phyloP scores from a whole-genome alignment of 2,329 filamentous ascomycete species.

The Trichoderma guizhouense region DNA sequence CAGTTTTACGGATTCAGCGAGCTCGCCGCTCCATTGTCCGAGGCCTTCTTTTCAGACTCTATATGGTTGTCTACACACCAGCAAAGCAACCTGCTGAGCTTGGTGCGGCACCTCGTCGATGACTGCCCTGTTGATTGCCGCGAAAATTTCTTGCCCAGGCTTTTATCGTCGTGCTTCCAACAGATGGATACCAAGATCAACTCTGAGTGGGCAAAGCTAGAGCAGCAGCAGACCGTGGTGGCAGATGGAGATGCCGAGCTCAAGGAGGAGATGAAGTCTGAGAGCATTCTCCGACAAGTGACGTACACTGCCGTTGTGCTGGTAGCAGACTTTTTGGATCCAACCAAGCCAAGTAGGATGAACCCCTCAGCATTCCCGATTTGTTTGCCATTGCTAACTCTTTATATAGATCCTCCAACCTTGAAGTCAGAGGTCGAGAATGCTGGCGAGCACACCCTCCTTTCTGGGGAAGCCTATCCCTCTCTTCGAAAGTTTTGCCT shows the following conservation, averaged over 20 bases:
- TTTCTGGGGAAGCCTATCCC: constrained; percentile 42
- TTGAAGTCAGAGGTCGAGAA: constrained; percentile 28
- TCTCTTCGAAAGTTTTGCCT: constrained; percentile 81
- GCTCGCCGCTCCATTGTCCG: constrained; percentile 76
- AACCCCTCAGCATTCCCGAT: neutral
- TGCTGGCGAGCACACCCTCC: constrained; percentile 25
- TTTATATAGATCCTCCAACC: constrained; percentile 31
- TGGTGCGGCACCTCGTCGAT: constrained; percentile 85
- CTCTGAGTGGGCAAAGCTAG: constrained; percentile 79
- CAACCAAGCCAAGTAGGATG: constrained; percentile 60
- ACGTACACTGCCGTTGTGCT: constrained; percentile 91
- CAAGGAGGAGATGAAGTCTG: constrained; percentile 95
- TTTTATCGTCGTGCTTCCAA: constrained; percentile 76
- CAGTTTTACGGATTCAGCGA: constrained; percentile 90
- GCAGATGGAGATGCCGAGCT: constrained; percentile 71
- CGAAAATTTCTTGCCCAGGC: constrained; percentile 76
- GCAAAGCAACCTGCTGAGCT: constrained; percentile 85
- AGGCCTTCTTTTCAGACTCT: constrained; percentile 79
- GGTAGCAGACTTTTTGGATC: constrained; percentile 84
- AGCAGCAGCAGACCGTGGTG: constrained; percentile 57
- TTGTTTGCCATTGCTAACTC: neutral
- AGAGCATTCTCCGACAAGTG: constrained; percentile 89
- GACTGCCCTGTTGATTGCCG: constrained; percentile 81
- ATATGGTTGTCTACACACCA: constrained; percentile 86
- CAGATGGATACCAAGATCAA: constrained; percentile 87